Conservation (phyloP, 148 eudicot genomes). For the Heliosperma pusillum region DNA sequence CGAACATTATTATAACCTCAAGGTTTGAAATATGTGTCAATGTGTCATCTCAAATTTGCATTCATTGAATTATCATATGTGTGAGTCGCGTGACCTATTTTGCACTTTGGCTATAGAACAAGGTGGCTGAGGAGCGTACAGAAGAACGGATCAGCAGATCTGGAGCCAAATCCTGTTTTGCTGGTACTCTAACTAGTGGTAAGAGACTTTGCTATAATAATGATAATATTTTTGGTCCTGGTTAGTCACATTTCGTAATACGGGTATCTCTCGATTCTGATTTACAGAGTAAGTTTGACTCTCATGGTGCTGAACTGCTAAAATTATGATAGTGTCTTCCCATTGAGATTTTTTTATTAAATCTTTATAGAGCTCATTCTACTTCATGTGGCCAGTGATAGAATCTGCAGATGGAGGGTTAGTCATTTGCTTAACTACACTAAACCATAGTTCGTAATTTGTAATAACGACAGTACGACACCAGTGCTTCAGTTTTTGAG, state of each 20-base stretch:
- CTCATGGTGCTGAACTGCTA: background rate
- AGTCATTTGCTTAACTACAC: background rate
- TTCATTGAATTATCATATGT: background rate
- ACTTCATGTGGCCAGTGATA: background rate
- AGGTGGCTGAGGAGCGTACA: constrained; percentile 31
- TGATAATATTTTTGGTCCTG: constrained; percentile 41
- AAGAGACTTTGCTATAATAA: constrained; percentile 44
- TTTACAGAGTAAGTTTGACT: background rate
- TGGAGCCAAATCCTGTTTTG: constrained; percentile 34
- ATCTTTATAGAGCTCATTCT: background rate
- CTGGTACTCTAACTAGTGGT: constrained; percentile 35
- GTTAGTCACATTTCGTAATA: constrained; percentile 31
- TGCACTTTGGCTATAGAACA: constrained; percentile 41
- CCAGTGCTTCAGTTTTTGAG: too few species aligned
- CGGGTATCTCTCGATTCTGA: background rate
- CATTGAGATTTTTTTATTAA: too few species aligned
- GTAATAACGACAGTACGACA: too few species aligned
- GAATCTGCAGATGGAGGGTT: background rate
- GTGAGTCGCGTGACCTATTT: constrained; percentile 20
- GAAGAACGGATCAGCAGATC: constrained; percentile 36
- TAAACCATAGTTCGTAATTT: background rate
- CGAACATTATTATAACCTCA: constrained; percentile 55
- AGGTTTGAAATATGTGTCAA: constrained; percentile 42
- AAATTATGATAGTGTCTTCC: too few species aligned
- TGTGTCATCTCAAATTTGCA: background rate